phyloP scores from a whole-genome alignment of 768 basidiomycete species.

The Naematelia encephala region DNA sequence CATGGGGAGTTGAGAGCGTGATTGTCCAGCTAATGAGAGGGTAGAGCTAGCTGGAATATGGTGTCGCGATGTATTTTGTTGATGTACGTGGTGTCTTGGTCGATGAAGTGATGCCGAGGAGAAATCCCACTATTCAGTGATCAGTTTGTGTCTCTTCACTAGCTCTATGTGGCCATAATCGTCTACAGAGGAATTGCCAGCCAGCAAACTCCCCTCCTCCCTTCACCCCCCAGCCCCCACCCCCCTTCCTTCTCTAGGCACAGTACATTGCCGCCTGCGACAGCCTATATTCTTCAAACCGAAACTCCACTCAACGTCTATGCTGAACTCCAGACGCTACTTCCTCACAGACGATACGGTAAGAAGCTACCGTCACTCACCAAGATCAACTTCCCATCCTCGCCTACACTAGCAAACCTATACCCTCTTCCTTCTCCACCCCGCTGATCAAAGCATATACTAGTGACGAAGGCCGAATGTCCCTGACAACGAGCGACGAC shows the following conservation, averaged over 20 bases:
- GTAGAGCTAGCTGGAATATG: constrained; percentile 72
- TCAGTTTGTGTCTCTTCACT: neutral
- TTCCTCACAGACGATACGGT: no score
- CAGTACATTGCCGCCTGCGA: no score
- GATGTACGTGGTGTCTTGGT: constrained; percentile 59
- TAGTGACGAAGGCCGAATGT: constrained; percentile 88
- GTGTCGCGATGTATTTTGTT: constrained; percentile 55
- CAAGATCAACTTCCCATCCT: constrained; percentile 90
- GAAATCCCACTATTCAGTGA: constrained; percentile 80
- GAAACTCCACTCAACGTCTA: no score
- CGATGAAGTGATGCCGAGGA: constrained; percentile 85
- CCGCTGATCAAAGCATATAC: constrained; percentile 79
- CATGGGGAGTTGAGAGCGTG: constrained; percentile 53
- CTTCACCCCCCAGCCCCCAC: neutral
- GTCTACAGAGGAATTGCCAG: no score
- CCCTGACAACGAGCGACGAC: constrained; percentile 95
- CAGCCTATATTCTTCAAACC: no score
- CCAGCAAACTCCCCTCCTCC: neutral
- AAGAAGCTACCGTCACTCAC: constrained; percentile 55
- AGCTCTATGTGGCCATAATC: no score
- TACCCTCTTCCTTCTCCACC: constrained; percentile 86
- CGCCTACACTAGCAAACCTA: constrained; percentile 91
- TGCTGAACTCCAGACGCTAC: no score
- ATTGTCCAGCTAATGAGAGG: constrained; percentile 65
- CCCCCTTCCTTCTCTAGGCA: no score